These are phyloP conservation scores for Fusarium scirpi DNA, from an alignment of 2,329 filamentous ascomycete species.

Conservation along the genomic window DNA sequence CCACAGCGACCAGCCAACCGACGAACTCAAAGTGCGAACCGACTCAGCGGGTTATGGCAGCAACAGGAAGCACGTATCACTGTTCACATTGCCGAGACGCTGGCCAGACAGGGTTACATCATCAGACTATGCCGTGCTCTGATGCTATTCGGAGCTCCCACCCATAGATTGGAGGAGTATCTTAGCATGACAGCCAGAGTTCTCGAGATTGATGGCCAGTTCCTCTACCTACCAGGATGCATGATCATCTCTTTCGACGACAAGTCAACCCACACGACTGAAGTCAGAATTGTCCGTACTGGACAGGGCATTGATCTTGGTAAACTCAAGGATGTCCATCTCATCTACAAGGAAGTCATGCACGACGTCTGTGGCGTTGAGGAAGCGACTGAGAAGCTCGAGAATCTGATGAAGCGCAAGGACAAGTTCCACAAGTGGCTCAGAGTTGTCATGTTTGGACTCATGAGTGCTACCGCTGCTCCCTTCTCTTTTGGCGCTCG, in stretches of 20 bases:
- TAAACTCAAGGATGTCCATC: slow-evolving; percentile 70
- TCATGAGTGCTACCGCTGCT: slow-evolving; percentile 77
- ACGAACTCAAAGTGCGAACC: slow-evolving; percentile 53
- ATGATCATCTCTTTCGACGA: slow-evolving; percentile 95
- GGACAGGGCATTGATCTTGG: slow-evolving; percentile 70
- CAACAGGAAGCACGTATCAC: slow-evolving; percentile 61
- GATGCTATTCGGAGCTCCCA: slow-evolving; percentile 90
- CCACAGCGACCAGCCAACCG: slow-evolving; percentile 50
- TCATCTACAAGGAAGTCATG: slow-evolving; percentile 74
- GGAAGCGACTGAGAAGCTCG: slow-evolving; percentile 65
- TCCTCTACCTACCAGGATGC: slow-evolving; percentile 88
- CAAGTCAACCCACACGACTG: slow-evolving; percentile 71
- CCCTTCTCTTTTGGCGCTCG: slow-evolving; percentile 81
- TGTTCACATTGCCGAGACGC: slow-evolving; percentile 71
- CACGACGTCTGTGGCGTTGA: slow-evolving; percentile 70
- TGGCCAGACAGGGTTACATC: slow-evolving; percentile 84
- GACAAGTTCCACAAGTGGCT: slow-evolving; percentile 66
- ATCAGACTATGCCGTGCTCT: slow-evolving; percentile 84
- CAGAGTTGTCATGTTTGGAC: slow-evolving; percentile 74
- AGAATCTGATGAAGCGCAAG: slow-evolving; percentile 65
- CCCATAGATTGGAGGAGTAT: slow-evolving; percentile 90
- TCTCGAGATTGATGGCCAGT: slow-evolving; percentile 87
- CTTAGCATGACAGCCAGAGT: slow-evolving; percentile 86
- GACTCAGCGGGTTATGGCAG: slow-evolving; percentile 55
- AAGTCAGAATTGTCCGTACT: slow-evolving; percentile 73